Evolutionary conservation across 1,284 basidiomycete genomes (phyloP), one percentile per base, ranked within the genome.

Genomic region (Rhodotorula sp.): DNA sequence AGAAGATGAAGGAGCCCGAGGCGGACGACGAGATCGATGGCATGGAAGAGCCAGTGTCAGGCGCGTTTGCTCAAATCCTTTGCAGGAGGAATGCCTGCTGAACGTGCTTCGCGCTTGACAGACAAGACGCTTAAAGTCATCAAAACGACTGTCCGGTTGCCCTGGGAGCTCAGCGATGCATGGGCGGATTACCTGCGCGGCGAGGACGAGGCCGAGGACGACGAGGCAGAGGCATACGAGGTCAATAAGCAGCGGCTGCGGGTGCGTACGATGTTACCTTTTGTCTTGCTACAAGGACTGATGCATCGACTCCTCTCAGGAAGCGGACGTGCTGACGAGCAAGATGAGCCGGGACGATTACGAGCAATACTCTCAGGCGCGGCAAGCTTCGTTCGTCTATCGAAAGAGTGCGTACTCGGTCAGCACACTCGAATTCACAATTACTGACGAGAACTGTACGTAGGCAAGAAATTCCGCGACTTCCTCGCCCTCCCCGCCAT

Each of bases 261-360:
- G 47, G 20, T 58, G 36, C 32, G 57, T 47, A 39, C 24, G n/a
- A n/a, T n/a, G n/a, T n/a, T n/a, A n/a, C n/a, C n/a, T n/a, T n/a
- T n/a, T n/a, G n/a, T n/a, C n/a, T n/a, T n/a, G n/a, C n/a, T n/a
- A n/a, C n/a, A n/a, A n/a, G n/a, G n/a, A n/a, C n/a, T n/a, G n/a
- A n/a, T n/a, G n/a, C n/a, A n/a, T n/a, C n/a, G n/a, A n/a, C n/a
- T n/a, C n/a, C n/a, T n/a, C n/a, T n/a, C 78, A 92, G 87, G 92
- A 94, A 85, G 93, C 93, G 7, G 94, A 98, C 79, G 92, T 96
- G 76, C 90, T 92, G 9, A 98, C 95, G 0, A 86, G 92, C 61
- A 87, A 92, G 80, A 98, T 98, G 95, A 96, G 93, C 0, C 85
- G 91, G 73, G 94, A 97, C 78, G 93, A 98, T 78, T 98, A 98